These are phyloP conservation scores for Neopestalotiopsis rosae DNA, from an alignment of 2,329 filamentous ascomycete species.

Conservation along the genomic window DNA sequence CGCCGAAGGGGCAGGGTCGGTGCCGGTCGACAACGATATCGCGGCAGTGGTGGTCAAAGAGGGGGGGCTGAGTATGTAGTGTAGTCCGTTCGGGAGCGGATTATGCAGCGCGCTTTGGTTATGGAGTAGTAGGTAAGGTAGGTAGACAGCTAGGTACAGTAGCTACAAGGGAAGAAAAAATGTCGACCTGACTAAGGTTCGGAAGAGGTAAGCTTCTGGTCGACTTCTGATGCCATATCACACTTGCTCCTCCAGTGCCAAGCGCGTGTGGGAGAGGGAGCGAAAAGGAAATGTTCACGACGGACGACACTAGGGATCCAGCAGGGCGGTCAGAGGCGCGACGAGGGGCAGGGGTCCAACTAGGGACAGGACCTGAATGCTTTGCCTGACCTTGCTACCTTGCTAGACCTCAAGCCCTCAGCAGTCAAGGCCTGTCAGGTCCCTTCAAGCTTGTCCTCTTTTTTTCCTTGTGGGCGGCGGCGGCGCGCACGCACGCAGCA, in stretches of 20 bases:
- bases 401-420: neutral
- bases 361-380: neutral
- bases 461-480: too few species aligned
- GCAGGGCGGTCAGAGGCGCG: slow-evolving; percentile 14
- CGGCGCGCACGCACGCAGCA: neutral
- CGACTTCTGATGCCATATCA: slow-evolving; percentile 3
- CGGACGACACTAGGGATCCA: slow-evolving; percentile 5
- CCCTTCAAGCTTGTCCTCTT: too few species aligned
- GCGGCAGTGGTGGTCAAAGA: slow-evolving; percentile 5
- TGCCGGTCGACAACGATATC: slow-evolving; percentile 11
- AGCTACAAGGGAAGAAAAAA: neutral
- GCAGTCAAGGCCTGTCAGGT: neutral
- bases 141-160: neutral
- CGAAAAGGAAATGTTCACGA: neutral
- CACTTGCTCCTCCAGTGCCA: neutral
- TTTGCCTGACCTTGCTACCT: neutral
- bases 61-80: slow-evolving; percentile 3
- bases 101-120: neutral
- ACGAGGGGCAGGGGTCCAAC: neutral
- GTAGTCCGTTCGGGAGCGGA: neutral
- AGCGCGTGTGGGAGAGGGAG: neutral
- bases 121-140: neutral
- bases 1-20: slow-evolving; percentile 2
- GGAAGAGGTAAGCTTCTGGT: slow-evolving; percentile 15
- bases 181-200: slow-evolving; percentile 9